Base-by-base conservation (phyloP, 176 grass and related monocot species). In the Rhipidocladum racemiflorum region DNA sequence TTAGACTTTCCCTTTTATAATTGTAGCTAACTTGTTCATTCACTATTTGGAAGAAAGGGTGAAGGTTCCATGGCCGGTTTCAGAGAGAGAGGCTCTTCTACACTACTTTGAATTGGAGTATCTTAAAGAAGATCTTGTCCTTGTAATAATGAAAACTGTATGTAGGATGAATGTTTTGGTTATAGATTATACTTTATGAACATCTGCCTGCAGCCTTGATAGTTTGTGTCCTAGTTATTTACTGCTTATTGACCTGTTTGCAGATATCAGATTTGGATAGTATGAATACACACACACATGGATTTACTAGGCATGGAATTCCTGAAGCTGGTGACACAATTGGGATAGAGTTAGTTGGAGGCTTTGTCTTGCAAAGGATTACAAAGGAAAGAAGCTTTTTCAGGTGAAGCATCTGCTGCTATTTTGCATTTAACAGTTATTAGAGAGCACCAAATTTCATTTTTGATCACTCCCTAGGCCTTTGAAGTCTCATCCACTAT, bases 11-110 rank as follows among this genome's bases (percentile, higher is more conserved):
- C 2, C 17, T 53, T 88, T 70, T 29, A 59, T 71, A 42, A 28
- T 62, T 83, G 48, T 82, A 76, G 16, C 85, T 81, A 82, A 92
- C 88, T 85, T 91, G 13, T 77, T 57, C 75, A 89, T 89, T 89
- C 84, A 61, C 70, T 88, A 87, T 93, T 91, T 83, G 92, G 86
- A 95, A 93, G 92, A 93, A 95, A 99, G 96, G 82, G 75, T 95
- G 92, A 95, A 99, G 85, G 91, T 95, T 90, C 93, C 96, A 80
- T 99, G 96, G 96, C 96, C 96, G 39, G 83, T 99, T 76, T 93
- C 96, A 50, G 89, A 99, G 54, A 93, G 96, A 90, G 93, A 99
- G 80, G 93, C 91, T 81, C 82, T 99, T 77, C 76, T 99, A 23
- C 96, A 99, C 78, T 99, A 90, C 85, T 99, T 93, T 71, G 93